These are phyloP conservation scores for Nemania sp. DNA, from an alignment of 2,329 filamentous ascomycete genomes.

Conservation along the genomic window DNA sequence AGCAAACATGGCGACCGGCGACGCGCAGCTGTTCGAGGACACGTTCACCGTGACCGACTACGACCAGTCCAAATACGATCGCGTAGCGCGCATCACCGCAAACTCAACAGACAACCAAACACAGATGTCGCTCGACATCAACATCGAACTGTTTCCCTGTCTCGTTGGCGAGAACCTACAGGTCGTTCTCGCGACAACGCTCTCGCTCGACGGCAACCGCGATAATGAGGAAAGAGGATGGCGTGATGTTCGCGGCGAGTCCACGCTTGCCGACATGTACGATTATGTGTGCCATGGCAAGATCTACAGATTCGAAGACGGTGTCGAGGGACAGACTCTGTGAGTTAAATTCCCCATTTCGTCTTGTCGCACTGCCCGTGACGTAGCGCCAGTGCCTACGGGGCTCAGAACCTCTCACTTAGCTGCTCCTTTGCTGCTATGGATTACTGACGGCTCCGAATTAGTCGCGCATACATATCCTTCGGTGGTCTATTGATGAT, in stretches of 20 bases:
- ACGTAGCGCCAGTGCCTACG: not conserved
- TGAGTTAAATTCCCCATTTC: conserved; percentile 61
- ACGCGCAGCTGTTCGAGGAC: conserved; percentile 94
- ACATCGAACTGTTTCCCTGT: conserved; percentile 90
- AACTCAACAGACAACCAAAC: conserved; percentile 80
- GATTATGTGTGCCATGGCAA: conserved; percentile 92
- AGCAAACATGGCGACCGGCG: conserved; percentile 69
- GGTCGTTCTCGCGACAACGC: conserved; percentile 84
- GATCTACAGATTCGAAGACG: conserved; percentile 89
- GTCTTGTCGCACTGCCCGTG: conserved; percentile 9
- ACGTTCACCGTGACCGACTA: conserved; percentile 84
- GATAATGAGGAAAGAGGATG: conserved; percentile 69
- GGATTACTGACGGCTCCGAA: conserved; percentile 23
- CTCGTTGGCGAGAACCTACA: conserved; percentile 79
- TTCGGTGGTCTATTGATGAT: conserved; percentile 93
- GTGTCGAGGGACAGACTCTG: conserved; percentile 83
- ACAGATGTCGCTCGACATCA: conserved; percentile 88
- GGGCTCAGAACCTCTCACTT: not conserved
- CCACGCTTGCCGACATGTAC: conserved; percentile 79
- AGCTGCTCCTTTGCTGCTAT: no score
- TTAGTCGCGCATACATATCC: conserved; percentile 90
- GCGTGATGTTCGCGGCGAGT: conserved; percentile 76
- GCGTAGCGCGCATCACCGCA: conserved; percentile 86
- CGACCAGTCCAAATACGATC: conserved; percentile 93
- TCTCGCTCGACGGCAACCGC: conserved; percentile 68